Percentiles rank a stretch among this genome's conserved stretches.
phyloP scores from a whole-genome alignment of 2,329 filamentous ascomycete species.

The Macrophomina tecta region DNA sequence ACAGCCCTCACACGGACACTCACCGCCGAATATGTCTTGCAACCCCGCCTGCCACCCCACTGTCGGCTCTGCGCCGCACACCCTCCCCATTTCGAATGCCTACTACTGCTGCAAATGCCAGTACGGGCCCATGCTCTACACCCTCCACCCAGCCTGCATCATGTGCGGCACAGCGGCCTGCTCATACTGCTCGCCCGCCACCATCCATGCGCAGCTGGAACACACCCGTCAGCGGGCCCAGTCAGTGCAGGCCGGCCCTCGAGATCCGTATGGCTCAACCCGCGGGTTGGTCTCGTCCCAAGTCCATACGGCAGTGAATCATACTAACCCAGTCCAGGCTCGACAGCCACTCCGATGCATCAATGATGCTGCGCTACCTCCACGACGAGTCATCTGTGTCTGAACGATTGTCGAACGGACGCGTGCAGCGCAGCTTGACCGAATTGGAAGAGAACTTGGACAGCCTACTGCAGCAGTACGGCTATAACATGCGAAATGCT shows the following conservation, averaged over 20 bases:
- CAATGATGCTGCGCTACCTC: slow-evolving; percentile 6
- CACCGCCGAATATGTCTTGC: neutral
- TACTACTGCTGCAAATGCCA: slow-evolving; percentile 15
- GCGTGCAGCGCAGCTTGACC: neutral
- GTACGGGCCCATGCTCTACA: slow-evolving; percentile 6
- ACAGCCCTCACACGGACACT: neutral
- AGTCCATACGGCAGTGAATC: neutral
- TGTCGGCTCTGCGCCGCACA: neutral
- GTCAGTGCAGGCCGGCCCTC: neutral
- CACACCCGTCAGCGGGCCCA: neutral
- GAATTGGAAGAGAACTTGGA: neutral
- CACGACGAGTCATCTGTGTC: neutral
- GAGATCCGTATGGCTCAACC: neutral
- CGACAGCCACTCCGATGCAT: neutral
- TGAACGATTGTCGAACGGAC: neutral
- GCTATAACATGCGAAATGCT: neutral
- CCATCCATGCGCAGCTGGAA: neutral
- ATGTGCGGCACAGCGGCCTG: slow-evolving; percentile 8
- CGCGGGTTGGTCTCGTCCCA: neutral
- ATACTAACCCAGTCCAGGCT: neutral
- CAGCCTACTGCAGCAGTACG: neutral
- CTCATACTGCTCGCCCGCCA: neutral
- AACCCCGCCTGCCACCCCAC: neutral
- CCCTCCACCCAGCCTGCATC: slow-evolving; percentile 1
- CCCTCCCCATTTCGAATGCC: neutral